phyloP scores from a whole-genome alignment of 2,329 filamentous ascomycete genomes.

The Cladophialophora psammophila region DNA sequence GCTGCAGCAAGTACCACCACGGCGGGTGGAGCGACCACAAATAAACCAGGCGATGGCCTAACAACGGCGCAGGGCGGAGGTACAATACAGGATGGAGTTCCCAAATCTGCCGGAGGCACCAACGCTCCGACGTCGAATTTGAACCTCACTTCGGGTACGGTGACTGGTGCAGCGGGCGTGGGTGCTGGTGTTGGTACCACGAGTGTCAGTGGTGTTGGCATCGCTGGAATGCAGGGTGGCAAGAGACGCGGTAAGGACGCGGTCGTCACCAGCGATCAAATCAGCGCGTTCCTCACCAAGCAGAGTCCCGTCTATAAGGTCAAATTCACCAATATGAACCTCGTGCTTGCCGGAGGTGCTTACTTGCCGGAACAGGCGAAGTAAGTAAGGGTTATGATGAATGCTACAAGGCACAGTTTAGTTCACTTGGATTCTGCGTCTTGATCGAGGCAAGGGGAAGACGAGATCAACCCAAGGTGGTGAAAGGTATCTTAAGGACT shows the following conservation, averaged over 20 bases:
- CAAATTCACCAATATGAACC: constrained; percentile 92
- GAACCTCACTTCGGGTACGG: constrained; percentile 49
- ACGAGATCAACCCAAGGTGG: too few species aligned
- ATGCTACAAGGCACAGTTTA: background rate
- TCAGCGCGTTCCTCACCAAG: constrained; percentile 94
- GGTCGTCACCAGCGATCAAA: constrained; percentile 89
- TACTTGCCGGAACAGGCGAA: constrained; percentile 59
- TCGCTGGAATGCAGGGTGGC: constrained; percentile 54
- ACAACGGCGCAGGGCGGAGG: background rate
- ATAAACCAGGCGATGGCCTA: constrained; percentile 8
- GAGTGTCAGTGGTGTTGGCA: constrained; percentile 44
- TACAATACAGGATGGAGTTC: constrained; percentile 1
- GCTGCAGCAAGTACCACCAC: constrained; percentile 59
- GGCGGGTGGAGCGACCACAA: constrained; percentile 16
- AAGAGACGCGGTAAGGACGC: constrained; percentile 88
- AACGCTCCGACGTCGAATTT: constrained; percentile 20
- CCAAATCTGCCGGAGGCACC: constrained; percentile 17
- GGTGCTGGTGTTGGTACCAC: constrained; percentile 56
- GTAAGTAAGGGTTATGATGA: constrained; percentile 21
- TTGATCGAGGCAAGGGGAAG: too few species aligned
- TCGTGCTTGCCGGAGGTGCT: constrained; percentile 83
- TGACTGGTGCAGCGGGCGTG: constrained; percentile 49
- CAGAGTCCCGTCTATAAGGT: constrained; percentile 94
- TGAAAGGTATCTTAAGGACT: too few species aligned
- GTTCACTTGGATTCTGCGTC: too few species aligned